Evolutionary conservation across 108 stramenopile genomes (phyloP).

Genomic region (Skeletonema grethae): DNA sequence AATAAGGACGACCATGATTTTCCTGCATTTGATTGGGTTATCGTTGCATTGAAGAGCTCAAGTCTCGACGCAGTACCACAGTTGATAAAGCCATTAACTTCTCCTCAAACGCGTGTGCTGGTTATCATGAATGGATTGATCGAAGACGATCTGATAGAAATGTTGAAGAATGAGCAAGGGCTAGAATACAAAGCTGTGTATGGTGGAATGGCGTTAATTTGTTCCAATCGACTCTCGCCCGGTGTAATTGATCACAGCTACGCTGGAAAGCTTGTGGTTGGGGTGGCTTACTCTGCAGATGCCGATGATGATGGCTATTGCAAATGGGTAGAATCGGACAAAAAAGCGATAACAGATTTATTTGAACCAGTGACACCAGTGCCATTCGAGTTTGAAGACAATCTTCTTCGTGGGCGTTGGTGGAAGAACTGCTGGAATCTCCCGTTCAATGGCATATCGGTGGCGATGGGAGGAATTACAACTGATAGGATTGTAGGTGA

Average conservation of each 20-base stretch:
- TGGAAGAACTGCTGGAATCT: conserved; percentile 87
- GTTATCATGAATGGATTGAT: conserved; percentile 89
- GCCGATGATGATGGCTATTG: conserved; percentile 20
- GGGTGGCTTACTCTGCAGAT: conserved; percentile 49
- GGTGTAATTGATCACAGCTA: conserved; percentile 61
- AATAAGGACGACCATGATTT: conserved; percentile 27
- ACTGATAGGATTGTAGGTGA: conserved; percentile 81
- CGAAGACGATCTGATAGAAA: conserved; percentile 72
- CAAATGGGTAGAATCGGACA: conserved; percentile 35
- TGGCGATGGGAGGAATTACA: conserved; percentile 89
- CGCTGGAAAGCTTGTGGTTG: conserved; percentile 42
- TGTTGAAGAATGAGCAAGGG: conserved; percentile 15
- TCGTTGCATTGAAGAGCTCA: conserved; percentile 74
- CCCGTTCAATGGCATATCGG: conserved; percentile 85
- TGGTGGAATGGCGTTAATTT: conserved; percentile 58
- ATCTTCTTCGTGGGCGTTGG: conserved; percentile 75
- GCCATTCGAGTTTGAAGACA: conserved; percentile 58
- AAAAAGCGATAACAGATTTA: conserved; percentile 54
- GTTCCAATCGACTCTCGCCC: conserved; percentile 59
- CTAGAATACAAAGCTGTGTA: conserved; percentile 44
- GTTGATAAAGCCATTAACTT: conserved; percentile 61
- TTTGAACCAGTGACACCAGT: conserved; percentile 59
- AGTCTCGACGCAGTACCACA: conserved; percentile 60
- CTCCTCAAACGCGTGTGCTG: conserved; percentile 61
- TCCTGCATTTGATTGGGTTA: conserved; percentile 79